Evolutionary conservation across 1,284 basidiomycete species (phyloP), one percentile per base, ranked within the genome.

Genomic region (Malassezia dermatis): DNA sequence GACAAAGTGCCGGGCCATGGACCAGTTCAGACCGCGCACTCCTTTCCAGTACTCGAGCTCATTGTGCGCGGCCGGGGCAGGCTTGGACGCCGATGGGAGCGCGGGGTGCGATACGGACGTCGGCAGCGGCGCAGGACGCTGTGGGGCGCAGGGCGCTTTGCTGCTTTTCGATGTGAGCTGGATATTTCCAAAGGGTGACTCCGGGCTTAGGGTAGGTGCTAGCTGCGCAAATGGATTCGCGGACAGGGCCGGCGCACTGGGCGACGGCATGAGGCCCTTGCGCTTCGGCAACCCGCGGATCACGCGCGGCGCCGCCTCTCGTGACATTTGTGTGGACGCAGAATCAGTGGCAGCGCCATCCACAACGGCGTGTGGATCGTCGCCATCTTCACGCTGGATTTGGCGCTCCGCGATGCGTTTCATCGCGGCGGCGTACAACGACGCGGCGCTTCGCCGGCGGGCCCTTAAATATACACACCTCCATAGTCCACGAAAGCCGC

Each of bases 331-430:
- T 2, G 28, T 23, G 4, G 31, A 31, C 10, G 46, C 4, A 8
- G 19, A 8, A 13, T 31, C 44, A 8, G 28, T 13, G 1, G 42
- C 2, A 24, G 30, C 35, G 1, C 32, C 42, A 12, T 28, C 42
- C 17, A 13, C 41, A 10, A 59, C 26, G n/a, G 53, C 45, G 41
- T 59, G 53, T 15, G 54, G 57, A 27, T 59, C 51, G 15, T 50
- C 53, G 19, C 54, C 57, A 17, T 54, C 57, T 35, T 54, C 51
- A 13, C 49, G 53, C 57, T 50, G 51, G 32, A 54, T 54, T 31
- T 59, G 53, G 12, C 51, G 49, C 26, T 50, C 54, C n/a, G 48
- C 49, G 34, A 54, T 51, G 43, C 51, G 49, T 23, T 59, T 54
- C 57, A 57, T 57, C 8, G 41, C n/a, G 32, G 35, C 32, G 30